phyloP scores from a whole-genome alignment of 2,329 filamentous ascomycete genomes.

The Sclerotinia nivalis region DNA sequence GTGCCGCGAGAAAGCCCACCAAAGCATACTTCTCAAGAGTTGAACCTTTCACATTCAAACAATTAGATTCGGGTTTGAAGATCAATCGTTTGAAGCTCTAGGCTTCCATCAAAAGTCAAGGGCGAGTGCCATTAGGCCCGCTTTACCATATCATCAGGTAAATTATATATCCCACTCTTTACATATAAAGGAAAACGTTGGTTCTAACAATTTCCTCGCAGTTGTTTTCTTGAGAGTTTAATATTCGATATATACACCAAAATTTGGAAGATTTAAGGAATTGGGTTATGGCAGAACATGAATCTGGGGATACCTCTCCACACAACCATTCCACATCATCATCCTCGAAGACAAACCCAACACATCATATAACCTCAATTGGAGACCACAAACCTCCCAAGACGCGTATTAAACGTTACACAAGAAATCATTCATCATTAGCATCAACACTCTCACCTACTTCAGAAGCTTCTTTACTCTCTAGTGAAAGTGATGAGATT shows the following conservation, averaged over 20 bases:
- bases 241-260: not conserved
- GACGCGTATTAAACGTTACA: not conserved
- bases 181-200: not conserved
- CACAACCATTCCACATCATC: not conserved
- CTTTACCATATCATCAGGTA: not conserved
- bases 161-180: conserved; percentile 8
- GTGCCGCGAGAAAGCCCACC: conserved; percentile 2
- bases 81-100: conserved; percentile 9
- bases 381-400: not conserved
- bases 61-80: not conserved
- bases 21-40: conserved; percentile 1
- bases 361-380: conserved; percentile 1
- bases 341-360: not conserved
- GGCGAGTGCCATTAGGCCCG: not conserved
- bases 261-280: not conserved
- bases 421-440: not conserved
- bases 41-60: conserved; percentile 8
- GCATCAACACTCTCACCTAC: not conserved
- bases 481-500: conserved; percentile 28
- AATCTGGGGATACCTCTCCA: not conserved
- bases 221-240: not conserved
- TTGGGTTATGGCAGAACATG: conserved; percentile 13
- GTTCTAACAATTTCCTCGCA: not conserved
- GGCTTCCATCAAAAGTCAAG: conserved; percentile 5
- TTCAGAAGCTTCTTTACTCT: not conserved